phyloP scores from a whole-genome alignment of 2,329 filamentous ascomycete species.

The Helotiales sp. region DNA sequence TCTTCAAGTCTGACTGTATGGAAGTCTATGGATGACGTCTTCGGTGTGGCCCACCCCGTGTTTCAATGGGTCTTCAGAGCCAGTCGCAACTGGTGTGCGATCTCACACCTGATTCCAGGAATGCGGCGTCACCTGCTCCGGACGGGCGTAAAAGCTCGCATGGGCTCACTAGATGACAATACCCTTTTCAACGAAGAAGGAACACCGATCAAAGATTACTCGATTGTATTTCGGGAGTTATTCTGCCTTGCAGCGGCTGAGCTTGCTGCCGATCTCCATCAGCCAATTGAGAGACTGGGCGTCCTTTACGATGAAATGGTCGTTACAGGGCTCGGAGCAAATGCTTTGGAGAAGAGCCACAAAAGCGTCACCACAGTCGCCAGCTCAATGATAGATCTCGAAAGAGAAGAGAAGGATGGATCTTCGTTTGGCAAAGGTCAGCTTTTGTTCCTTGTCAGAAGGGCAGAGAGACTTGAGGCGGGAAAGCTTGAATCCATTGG shows the following conservation, averaged over 20 bases:
- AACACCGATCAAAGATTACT: conserved; percentile 70
- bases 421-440: conserved; percentile 69
- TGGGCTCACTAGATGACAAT: conserved; percentile 47
- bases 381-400: conserved; percentile 22
- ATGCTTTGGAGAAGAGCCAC: conserved; percentile 14
- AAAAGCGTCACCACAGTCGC: conserved; percentile 18
- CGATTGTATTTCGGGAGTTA: conserved; percentile 77
- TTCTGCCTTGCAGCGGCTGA: conserved; percentile 80
- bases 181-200: conserved; percentile 58
- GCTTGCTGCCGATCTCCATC: conserved; percentile 71
- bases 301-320: conserved; percentile 78
- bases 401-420: conserved; percentile 16
- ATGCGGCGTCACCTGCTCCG: conserved; percentile 74
- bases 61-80: conserved; percentile 90
- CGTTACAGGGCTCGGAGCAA: conserved; percentile 57
- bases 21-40: conserved; percentile 70
- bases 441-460: conserved; percentile 78
- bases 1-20: conserved; percentile 4
- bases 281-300: conserved; percentile 67
- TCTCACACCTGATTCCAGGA: conserved; percentile 69
- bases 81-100: conserved; percentile 74
- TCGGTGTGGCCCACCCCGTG: conserved; percentile 75
- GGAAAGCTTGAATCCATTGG: conserved; percentile 71
- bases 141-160: conserved; percentile 42
- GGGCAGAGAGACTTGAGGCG: conserved; percentile 62